Evolutionary conservation across 2,329 filamentous ascomycete species (phyloP).

Genomic region (Xylaria sp.): DNA sequence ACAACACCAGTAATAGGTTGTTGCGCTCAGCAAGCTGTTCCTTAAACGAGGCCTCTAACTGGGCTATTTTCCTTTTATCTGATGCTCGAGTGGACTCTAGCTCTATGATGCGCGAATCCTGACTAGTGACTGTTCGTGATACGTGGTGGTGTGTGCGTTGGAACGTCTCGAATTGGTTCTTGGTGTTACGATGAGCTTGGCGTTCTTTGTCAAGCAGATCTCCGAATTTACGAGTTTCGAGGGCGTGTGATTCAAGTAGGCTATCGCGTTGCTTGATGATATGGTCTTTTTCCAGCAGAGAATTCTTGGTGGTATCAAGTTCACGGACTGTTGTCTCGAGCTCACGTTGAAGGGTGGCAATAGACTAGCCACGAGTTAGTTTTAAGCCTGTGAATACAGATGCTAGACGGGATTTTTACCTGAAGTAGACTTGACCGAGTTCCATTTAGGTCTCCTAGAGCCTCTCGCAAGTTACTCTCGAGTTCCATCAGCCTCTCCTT

Average conservation of each 20-base stretch:
- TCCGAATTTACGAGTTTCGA: constrained; percentile 84
- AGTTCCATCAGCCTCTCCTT: constrained; percentile 90
- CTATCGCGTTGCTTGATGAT: constrained; percentile 89
- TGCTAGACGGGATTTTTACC: constrained; percentile 56
- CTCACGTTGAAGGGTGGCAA: constrained; percentile 87
- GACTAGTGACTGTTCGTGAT: constrained; percentile 83
- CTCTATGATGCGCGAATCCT: constrained; percentile 85
- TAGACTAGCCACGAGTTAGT: constrained; percentile 64
- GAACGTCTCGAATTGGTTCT: constrained; percentile 86
- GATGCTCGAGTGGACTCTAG: constrained; percentile 82
- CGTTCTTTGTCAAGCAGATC: constrained; percentile 94
- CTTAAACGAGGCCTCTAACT: constrained; percentile 81
- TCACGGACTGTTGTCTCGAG: constrained; percentile 86
- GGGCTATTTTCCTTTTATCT: constrained; percentile 79
- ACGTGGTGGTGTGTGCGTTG: constrained; percentile 89
- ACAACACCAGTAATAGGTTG: constrained; percentile 84
- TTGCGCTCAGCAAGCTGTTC: constrained; percentile 93
- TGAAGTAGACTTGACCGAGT: constrained; percentile 86
- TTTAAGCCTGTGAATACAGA: constrained; percentile 2
- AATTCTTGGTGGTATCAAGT: constrained; percentile 79
- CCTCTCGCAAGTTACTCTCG: constrained; percentile 86
- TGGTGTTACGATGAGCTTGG: constrained; percentile 83
- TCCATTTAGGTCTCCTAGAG: constrained; percentile 86
- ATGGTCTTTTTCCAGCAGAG: constrained; percentile 88
- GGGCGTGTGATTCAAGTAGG: constrained; percentile 85